Conservation (phyloP, 2,329 filamentous ascomycete genomes). For the Chaetomium sp. region DNA sequence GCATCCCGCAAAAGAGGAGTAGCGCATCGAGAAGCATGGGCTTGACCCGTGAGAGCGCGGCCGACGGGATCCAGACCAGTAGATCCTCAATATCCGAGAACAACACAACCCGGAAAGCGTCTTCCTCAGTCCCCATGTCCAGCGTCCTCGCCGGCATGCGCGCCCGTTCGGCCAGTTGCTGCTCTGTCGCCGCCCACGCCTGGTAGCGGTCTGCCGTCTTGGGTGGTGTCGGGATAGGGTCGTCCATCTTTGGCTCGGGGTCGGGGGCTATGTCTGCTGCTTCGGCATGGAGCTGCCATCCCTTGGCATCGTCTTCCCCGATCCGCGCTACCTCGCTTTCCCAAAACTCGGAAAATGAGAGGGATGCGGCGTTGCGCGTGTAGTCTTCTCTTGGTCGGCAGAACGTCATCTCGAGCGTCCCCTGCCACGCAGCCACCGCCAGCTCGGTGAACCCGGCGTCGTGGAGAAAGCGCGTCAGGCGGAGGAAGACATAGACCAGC, state of each 20-base stretch:
- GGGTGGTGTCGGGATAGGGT: constrained; percentile 17
- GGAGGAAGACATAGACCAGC: constrained; percentile 65
- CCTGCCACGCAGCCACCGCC: constrained; percentile 77
- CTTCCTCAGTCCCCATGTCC: constrained; percentile 69
- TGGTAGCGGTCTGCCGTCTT: constrained; percentile 41
- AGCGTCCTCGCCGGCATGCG: constrained; percentile 63
- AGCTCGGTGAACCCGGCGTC: constrained; percentile 75
- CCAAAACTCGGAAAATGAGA: constrained; percentile 69
- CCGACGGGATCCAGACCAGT: constrained; percentile 45
- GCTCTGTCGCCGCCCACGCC: constrained; percentile 50
- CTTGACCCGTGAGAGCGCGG: constrained; percentile 30
- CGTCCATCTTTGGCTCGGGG: constrained; percentile 33
- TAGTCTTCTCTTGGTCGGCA: constrained; percentile 35
- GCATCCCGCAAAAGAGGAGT: constrained; percentile 59
- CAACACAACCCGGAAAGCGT: constrained; percentile 76
- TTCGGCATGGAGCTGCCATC: constrained; percentile 58
- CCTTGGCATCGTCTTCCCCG: constrained; percentile 64
- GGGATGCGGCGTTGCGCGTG: constrained; percentile 23
- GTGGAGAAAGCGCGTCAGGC: constrained; percentile 65
- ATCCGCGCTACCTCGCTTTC: constrained; percentile 74
- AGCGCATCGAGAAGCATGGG: constrained; percentile 61
- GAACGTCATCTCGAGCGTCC: constrained; percentile 64
- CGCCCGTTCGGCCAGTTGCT: constrained; percentile 39
- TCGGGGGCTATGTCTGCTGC: constrained; percentile 32
- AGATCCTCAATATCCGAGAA: constrained; percentile 67